Base-by-base conservation (phyloP, 768 basidiomycete species). In the Russula foetens region DNA sequence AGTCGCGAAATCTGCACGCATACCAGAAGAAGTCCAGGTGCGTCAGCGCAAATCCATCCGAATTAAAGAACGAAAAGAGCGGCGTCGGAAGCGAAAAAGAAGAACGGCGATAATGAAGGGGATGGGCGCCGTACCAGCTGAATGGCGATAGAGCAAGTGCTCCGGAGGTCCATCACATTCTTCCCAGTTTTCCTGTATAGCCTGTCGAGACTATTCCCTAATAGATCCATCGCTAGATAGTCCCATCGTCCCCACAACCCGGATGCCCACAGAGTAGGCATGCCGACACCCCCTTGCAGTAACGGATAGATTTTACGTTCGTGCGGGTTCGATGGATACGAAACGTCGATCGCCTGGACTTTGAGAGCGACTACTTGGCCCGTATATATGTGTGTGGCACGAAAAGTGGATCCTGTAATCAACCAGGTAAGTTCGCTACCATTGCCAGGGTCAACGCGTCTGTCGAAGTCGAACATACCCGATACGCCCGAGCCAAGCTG, bases 301-400 rank as follows among this genome's bases (percentile, higher is more conserved):
- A 79, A 66, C 21, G 87, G 88, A 67, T 89, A 91, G 56, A 90
- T 76, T 60, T 73, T 63, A 19, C 85, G 81, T 68, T 91, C 88
- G 56, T 85, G 88, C 31, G 72, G 75, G 67, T 91, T 91, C 4
- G 88, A 89, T 0, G 86, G 89, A 67, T 86, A 90, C 68, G 85
- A 82, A 59, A 88, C 83, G 63, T 89, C 75, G 23, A 81, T 73
- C 58, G 78, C 76, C 71, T 91, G 88, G 11, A 91, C 74, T 69
- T 91, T 91, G 56, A 91, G 76, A 2, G 88, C 88, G 44, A 86
- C 86, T n/a, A 77, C 69, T 45, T 84, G 77, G 21, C 76, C 74
- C 3, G 74, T 84, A 67, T 83, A 75, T 1, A 89, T 63, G 65
- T 91, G 72, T 15, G 67, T 69, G 0, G 89, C 88, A 23, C 79